Percentiles rank a stretch among this genome's conserved stretches.
Evolutionary conservation across 2,329 filamentous ascomycete genomes (phyloP).

Genomic region (Colletotrichum sp.): DNA sequence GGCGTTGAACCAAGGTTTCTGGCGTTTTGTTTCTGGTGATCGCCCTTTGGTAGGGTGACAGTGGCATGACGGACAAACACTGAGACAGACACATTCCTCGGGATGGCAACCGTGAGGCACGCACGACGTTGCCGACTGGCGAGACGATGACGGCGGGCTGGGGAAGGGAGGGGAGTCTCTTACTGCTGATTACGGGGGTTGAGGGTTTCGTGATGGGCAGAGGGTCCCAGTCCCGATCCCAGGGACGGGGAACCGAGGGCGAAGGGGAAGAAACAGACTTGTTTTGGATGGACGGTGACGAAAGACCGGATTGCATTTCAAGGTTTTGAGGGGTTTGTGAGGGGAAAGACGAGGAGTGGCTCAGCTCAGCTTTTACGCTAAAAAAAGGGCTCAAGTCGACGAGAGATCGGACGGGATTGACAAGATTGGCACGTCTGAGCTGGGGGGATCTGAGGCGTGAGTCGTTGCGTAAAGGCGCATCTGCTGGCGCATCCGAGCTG

Average conservation of each 20-base stretch:
- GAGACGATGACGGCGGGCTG: neutral
- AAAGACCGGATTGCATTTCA: neutral
- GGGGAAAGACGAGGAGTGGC: neutral
- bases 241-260: neutral
- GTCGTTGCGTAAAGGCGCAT: neutral
- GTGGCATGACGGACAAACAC: neutral
- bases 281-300: neutral
- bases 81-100: neutral
- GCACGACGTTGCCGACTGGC: neutral
- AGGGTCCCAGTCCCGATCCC: neutral
- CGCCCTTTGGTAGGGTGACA: neutral
- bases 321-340: neutral
- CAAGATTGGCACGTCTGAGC: neutral
- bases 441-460: constrained; percentile 6
- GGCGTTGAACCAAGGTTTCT: neutral
- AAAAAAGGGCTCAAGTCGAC: neutral
- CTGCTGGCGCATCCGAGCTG: neutral
- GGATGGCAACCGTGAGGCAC: neutral
- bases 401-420: constrained; percentile 20
- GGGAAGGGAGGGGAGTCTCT: neutral
- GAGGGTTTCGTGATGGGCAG: neutral
- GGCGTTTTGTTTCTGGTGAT: neutral
- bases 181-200: neutral
- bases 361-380: neutral
- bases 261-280: neutral